Base-by-base conservation (phyloP, 2,329 filamentous ascomycete genomes). In the Colletotrichum destructivum region DNA sequence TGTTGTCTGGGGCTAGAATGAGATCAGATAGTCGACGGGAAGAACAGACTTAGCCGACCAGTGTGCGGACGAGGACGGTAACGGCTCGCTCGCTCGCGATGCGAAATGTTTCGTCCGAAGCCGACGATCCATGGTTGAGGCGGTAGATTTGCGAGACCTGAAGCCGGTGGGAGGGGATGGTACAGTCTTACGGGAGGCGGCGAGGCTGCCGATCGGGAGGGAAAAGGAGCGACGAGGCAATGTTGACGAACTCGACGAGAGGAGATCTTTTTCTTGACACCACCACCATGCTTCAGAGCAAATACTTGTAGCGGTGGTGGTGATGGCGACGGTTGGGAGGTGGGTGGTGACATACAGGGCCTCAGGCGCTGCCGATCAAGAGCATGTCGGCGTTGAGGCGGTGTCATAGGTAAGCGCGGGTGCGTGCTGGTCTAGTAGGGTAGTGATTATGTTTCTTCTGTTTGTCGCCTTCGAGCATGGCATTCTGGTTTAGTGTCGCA, bases 41-140 rank as follows among this genome's bases (percentile, higher is more conserved):
- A 35, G 67, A 70, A 70, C 67, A 66, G 67, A 66, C 67, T 18
- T 21, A 54, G 62, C 7, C 35, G 42, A 61, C 62, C 66, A 66
- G 65, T 40, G 59, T 4, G 62, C 46, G 66, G 62, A n/a, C 38
- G 47, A 47, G 21, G 16, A 42, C 44, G 51, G 38, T 40, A 46
- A 38, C 55, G 18, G 38, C 51, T 62, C 38, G 62, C 67, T 60
- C 16, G 38, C 21, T 9, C 16, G 21, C 42, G 31, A 47, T 69
- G 59, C n/a, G 15, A 44, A 15, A 2, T 55, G 47, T 63, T 47
- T 61, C 12, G 26, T 18, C 13, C 18, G 26, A 38, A n/a, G 9
- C 2, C 16, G 31, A 55, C 15, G 52, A 26, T 31, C 12, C 18
- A 12, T 23, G 47, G 11, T 51, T 23, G 47, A 51, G 47, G 21